phyloP scores from a whole-genome alignment of 1,284 basidiomycete genomes.

The Puccinia hordei region DNA sequence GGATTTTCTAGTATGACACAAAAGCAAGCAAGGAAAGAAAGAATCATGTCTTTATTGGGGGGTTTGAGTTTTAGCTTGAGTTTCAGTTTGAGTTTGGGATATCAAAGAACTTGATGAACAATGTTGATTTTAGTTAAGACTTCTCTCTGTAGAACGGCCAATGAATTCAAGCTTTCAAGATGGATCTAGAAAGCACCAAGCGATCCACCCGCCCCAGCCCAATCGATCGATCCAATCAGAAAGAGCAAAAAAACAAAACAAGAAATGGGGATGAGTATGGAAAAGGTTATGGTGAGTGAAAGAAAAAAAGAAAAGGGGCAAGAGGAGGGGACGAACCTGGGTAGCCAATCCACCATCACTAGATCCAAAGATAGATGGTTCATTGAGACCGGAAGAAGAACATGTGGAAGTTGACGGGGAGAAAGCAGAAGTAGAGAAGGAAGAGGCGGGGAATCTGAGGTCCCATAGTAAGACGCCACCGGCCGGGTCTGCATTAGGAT shows the following conservation, averaged over 20 bases:
- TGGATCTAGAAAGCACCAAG: no score
- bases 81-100: background rate
- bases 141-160: constrained; percentile 18
- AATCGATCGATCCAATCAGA: no score
- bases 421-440: background rate
- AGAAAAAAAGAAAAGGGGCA: background rate
- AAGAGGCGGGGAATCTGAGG: constrained; percentile 11
- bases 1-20: background rate
- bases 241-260: background rate
- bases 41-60: no score
- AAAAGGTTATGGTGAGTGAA: background rate
- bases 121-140: background rate
- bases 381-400: background rate
- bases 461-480: constrained; percentile 39
- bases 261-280: background rate
- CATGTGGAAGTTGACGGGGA: background rate
- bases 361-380: background rate
- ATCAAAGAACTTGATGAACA: constrained; percentile 1
- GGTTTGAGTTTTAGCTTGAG: no score
- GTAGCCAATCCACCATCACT: background rate
- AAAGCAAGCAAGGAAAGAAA: background rate
- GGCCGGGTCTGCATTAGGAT: constrained; percentile 15
- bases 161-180: background rate
- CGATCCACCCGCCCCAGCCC: no score
- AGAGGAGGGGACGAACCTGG: constrained; percentile 1